Evolutionary conservation across 2,329 filamentous ascomycete species (phyloP).

Genomic region (Calonectria naviculata): DNA sequence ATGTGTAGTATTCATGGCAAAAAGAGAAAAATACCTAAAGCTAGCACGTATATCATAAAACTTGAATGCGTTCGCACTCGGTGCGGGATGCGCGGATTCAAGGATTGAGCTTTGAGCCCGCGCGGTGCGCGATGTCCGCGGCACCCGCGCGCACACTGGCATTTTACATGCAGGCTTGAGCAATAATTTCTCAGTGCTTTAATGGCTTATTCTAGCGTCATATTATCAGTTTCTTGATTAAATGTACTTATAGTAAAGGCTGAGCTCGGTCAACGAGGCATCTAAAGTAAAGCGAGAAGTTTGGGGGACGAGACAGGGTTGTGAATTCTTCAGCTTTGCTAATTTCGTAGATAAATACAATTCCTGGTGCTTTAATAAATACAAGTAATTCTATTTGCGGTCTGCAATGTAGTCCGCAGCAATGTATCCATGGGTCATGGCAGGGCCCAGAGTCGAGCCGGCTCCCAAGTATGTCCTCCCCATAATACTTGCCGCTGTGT

Average conservation of each 20-base stretch:
- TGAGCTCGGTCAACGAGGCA: background rate
- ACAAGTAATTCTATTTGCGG: background rate
- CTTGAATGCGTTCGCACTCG: too few species aligned
- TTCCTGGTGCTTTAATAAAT: background rate
- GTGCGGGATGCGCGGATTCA: background rate
- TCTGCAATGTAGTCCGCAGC: background rate
- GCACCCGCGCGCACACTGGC: background rate
- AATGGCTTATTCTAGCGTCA: background rate
- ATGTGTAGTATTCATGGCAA: too few species aligned
- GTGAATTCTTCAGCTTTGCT: background rate
- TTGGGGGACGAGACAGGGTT: background rate
- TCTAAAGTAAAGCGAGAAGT: too few species aligned
- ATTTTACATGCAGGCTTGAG: too few species aligned
- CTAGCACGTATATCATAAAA: too few species aligned
- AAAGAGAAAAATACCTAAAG: too few species aligned
- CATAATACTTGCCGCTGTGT: constrained; percentile 19
- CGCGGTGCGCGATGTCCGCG: background rate
- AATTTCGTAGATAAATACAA: too few species aligned
- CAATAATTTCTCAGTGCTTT: background rate
- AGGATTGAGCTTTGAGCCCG: background rate
- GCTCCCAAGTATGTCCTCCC: constrained; percentile 13
- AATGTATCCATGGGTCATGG: constrained; percentile 14
- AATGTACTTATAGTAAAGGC: background rate
- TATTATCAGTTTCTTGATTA: background rate
- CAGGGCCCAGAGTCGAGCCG: constrained; percentile 14